Conservation (phyloP, 352 stramenopile species). For the Phytophthora citricola region DNA sequence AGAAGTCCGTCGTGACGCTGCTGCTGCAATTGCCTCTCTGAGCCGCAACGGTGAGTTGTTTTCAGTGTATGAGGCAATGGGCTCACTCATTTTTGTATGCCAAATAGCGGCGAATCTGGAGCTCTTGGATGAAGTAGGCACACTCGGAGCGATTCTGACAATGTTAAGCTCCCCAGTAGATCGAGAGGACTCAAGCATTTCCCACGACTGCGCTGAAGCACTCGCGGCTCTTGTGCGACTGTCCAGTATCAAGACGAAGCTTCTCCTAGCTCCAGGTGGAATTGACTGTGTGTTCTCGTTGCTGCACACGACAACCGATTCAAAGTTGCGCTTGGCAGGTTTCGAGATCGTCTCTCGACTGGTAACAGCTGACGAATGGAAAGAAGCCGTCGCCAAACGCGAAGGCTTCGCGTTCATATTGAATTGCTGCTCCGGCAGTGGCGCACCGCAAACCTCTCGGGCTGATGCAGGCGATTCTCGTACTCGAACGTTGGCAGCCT, state of each 20-base stretch:
- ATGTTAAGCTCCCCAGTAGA: conserved; percentile 65
- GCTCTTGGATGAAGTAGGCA: conserved; percentile 69
- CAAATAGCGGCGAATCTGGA: conserved; percentile 67
- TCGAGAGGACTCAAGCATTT: conserved; percentile 64
- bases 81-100: conserved; percentile 3
- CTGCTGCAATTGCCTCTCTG: conserved; percentile 75
- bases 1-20: conserved; percentile 81
- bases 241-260: conserved; percentile 56
- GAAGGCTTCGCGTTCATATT: conserved; percentile 78
- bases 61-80: neutral
- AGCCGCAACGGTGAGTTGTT: conserved; percentile 67
- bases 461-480: conserved; percentile 42
- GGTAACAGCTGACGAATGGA: conserved; percentile 65
- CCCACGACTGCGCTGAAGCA: conserved; percentile 69
- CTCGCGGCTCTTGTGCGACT: conserved; percentile 67
- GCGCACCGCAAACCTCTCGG: conserved; percentile 16
- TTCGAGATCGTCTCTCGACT: conserved; percentile 72
- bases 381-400: conserved; percentile 63
- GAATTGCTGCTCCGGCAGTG: conserved; percentile 58
- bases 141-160: conserved; percentile 75
- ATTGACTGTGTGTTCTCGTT: conserved; percentile 78
- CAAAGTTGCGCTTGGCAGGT: conserved; percentile 54
- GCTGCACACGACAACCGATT: conserved; percentile 51
- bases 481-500: conserved; percentile 57
- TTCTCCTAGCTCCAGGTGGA: conserved; percentile 71